Evolutionary conservation across 345 rosid genomes (phyloP), one percentile per base, ranked within the genome.

Genomic region (Passiflora organensis): DNA sequence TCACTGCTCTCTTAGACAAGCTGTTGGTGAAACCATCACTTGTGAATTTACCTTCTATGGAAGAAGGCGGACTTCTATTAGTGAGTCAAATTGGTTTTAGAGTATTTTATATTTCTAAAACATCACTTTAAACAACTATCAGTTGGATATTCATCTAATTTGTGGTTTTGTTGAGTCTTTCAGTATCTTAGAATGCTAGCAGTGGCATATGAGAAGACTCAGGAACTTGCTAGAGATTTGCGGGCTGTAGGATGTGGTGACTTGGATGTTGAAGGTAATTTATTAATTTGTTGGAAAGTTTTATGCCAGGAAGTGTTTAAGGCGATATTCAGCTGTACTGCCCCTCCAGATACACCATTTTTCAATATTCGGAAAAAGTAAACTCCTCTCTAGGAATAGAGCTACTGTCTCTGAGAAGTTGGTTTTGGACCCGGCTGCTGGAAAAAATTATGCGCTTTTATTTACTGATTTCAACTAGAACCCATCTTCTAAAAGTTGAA

Each of bases 161-260:
- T 51, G 21, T 32, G 13, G 21, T 73, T 76, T 73, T 51, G 55
- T 48, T 79, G 73, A 80, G 70, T 72, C 66, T 72, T 73, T 73
- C 79, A 94, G 99, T 89, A 94, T 78, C 88, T 94, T 56, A 87
- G 99, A 81, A 82, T 94, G 89, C 80, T 94, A 51, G 91, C 96
- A 21, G 96, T 89, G 65, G 84, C 91, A 47, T 89, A 94, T 67
- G 99, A 89, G 87, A 94, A 87, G 80, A 89, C 99, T 5, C 86
- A 83, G 62, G 99, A 89, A 72, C 97, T 94, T 78, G 88, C 97
- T 50, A 85, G 89, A 75, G 96, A 87, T 63, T 87, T 94, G 58
- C 85, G 78, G 63, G 77, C 91, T 44, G 91, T 89, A 64, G 99
- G 99, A 68, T 94, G 99, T 17, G 95, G 99, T 74, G 97, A 89